Percentiles rank a stretch among this genome's conserved stretches.
phyloP scores from a whole-genome alignment of 163 green algal species.

The Chloroidium sp. region DNA sequence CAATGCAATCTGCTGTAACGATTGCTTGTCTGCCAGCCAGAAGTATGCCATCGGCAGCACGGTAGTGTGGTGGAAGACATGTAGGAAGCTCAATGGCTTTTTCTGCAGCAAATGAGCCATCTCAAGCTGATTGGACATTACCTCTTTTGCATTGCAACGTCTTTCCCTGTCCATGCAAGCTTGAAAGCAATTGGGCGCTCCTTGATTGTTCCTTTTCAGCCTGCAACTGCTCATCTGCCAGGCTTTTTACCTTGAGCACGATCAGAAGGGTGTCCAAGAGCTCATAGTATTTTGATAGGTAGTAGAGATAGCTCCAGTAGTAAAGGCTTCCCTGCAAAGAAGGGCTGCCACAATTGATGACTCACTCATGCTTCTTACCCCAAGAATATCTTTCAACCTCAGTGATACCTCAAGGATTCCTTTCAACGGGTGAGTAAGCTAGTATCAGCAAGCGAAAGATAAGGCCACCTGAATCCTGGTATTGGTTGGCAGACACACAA shows the following conservation, averaged over 20 bases:
- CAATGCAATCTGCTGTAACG: constrained; percentile 38
- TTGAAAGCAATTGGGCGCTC: too few species aligned
- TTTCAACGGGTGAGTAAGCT: too few species aligned
- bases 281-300: constrained; percentile 56
- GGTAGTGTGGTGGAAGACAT: constrained; percentile 45
- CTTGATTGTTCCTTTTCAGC: not conserved
- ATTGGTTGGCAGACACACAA: too few species aligned
- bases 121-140: not conserved
- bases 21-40: constrained; percentile 37
- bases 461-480: too few species aligned
- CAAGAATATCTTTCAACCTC: not conserved
- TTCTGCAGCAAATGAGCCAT: constrained; percentile 2
- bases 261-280: constrained; percentile 52
- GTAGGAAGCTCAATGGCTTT: constrained; percentile 42
- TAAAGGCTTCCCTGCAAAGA: constrained; percentile 23
- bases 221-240: not conserved
- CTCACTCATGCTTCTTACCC: not conserved
- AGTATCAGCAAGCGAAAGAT: too few species aligned
- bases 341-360: not conserved
- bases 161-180: not conserved
- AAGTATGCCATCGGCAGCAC: constrained; percentile 31
- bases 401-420: too few species aligned
- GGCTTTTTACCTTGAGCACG: constrained; percentile 22
- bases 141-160: not conserved
- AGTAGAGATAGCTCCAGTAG: constrained; percentile 53